Conservation (phyloP, 2,329 filamentous ascomycete genomes). For the Thelonectria blattea region DNA sequence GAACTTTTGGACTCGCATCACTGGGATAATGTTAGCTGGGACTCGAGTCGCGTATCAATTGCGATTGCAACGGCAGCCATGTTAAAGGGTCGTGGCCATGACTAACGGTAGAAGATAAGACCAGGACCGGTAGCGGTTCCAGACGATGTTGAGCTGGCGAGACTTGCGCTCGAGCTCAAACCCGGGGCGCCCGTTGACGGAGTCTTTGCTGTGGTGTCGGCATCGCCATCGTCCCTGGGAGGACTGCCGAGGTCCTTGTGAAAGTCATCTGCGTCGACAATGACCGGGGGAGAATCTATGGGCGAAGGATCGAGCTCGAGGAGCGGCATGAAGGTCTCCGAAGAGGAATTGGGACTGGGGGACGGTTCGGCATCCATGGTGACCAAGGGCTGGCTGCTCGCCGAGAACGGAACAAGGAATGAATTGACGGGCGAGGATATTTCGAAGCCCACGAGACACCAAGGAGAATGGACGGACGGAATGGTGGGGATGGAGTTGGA, state of each 20-base stretch:
- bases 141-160: conserved; percentile 22
- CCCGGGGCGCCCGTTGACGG: conserved; percentile 57
- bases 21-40: conserved; percentile 21
- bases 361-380: conserved; percentile 35
- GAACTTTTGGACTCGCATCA: conserved; percentile 77
- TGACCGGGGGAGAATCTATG: conserved; percentile 63
- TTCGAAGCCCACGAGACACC: too few species aligned
- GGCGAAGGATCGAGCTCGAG: conserved; percentile 83
- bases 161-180: conserved; percentile 57
- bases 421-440: too few species aligned
- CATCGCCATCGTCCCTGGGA: conserved; percentile 32
- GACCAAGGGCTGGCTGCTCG: neutral
- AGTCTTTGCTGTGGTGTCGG: conserved; percentile 43
- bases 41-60: neutral
- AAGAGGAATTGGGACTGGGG: conserved; percentile 13
- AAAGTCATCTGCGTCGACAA: conserved; percentile 48
- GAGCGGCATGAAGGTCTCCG: conserved; percentile 62
- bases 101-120: conserved; percentile 77
- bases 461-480: neutral
- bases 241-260: conserved; percentile 46
- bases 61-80: neutral
- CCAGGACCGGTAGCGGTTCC: conserved; percentile 57
- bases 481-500: conserved; percentile 31
- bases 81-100: neutral
- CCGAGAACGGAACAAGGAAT: neutral